These are phyloP conservation scores for Verticillium nubilum DNA, from an alignment of 2,329 filamentous ascomycete species.

Conservation along the genomic window DNA sequence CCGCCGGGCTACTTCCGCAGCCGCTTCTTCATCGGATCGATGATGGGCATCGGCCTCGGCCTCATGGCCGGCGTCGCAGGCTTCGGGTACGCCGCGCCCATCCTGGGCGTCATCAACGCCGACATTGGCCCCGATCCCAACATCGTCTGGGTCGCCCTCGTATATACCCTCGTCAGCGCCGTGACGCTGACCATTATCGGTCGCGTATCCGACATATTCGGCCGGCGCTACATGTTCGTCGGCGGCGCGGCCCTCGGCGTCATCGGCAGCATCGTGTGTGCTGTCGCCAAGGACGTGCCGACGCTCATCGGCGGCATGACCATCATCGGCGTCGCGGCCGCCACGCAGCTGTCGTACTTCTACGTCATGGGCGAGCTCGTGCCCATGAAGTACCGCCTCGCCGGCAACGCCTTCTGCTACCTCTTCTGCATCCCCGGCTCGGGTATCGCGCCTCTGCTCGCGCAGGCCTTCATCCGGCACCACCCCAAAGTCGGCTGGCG, in stretches of 20 bases:
- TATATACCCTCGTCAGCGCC: slow-evolving; percentile 21
- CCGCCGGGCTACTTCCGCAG: slow-evolving; percentile 5
- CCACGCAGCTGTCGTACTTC: slow-evolving; percentile 29
- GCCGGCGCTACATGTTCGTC: slow-evolving; percentile 20
- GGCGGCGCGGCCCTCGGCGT: slow-evolving; percentile 23
- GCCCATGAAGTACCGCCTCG: slow-evolving; percentile 27
- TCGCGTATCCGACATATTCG: slow-evolving; percentile 20
- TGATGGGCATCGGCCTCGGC: slow-evolving; percentile 3
- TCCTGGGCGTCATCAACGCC: slow-evolving; percentile 23
- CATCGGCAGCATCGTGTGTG: slow-evolving; percentile 29
- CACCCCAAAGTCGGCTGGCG: slow-evolving; percentile 20
- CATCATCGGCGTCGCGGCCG: slow-evolving; percentile 28
- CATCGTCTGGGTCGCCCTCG: slow-evolving; percentile 22
- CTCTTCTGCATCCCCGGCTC: slow-evolving; percentile 22
- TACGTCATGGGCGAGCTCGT: slow-evolving; percentile 31
- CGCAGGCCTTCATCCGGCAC: slow-evolving; percentile 18
- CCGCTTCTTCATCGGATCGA: slow-evolving; percentile 5
- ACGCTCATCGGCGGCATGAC: slow-evolving; percentile 29
- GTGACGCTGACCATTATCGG: slow-evolving; percentile 20
- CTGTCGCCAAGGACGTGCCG: slow-evolving; percentile 26
- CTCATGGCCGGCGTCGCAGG: slow-evolving; percentile 1
- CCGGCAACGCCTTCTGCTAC: slow-evolving; percentile 25
- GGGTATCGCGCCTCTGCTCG: slow-evolving; percentile 20
- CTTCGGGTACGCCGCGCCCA: slow-evolving; percentile 12
- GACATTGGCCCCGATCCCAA: slow-evolving; percentile 26